phyloP scores from a whole-genome alignment of 345 rosid species.

The Eucalyptus pumila region DNA sequence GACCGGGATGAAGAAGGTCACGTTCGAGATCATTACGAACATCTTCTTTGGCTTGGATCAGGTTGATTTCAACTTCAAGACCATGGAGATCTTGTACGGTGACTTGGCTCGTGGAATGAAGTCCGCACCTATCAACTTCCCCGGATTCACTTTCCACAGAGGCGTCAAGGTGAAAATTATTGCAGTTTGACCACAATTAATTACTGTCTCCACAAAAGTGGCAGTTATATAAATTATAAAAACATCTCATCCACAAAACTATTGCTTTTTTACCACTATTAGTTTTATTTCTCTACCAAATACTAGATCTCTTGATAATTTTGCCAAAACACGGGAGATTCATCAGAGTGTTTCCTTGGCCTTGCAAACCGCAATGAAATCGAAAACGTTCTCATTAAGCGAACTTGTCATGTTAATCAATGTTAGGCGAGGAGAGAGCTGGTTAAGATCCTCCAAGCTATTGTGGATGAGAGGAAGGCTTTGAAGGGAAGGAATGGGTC shows the following conservation, averaged over 20 bases:
- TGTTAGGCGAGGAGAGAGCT: conserved; percentile 12
- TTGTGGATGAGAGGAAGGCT: conserved; percentile 5
- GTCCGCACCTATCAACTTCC: conserved; percentile 12
- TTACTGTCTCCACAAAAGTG: not conserved
- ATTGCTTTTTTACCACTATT: too few relatives aligned
- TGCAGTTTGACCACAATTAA: not conserved
- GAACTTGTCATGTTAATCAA: not conserved
- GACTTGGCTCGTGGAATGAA: conserved; percentile 1
- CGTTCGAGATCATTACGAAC: conserved; percentile 10
- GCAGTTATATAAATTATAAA: not conserved
- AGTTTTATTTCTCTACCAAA: not conserved
- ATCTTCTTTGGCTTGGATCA: conserved; percentile 9
- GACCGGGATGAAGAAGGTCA: too few relatives aligned
- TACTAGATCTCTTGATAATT: not conserved
- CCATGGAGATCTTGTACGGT: not conserved
- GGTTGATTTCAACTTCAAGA: not conserved
- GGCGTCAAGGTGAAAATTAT: conserved; percentile 11
- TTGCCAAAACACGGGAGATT: not conserved
- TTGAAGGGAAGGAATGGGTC: not conserved
- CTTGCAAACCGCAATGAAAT: not conserved
- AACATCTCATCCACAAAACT: not conserved
- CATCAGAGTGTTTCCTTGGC: not conserved
- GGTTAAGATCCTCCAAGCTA: conserved; percentile 1
- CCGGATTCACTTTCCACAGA: conserved; percentile 17
- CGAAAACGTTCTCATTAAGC: not conserved